Evolutionary conservation across 2,329 filamentous ascomycete species (phyloP), one percentile per base, ranked within the genome.

Genomic region (Septoria petroselini): DNA sequence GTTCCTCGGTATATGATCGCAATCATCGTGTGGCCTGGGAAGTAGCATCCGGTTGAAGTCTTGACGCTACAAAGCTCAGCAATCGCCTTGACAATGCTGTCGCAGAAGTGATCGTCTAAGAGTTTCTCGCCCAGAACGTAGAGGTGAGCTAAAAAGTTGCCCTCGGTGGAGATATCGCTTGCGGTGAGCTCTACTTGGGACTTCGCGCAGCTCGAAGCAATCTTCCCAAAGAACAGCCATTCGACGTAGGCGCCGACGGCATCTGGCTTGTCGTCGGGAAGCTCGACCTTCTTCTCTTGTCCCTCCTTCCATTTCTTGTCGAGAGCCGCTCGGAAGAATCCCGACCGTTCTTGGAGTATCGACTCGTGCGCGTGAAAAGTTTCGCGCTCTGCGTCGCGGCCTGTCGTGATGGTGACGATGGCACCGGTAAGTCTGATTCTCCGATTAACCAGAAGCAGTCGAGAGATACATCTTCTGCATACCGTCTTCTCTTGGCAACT

Each of bases 61-160:
- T 41, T 15, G 12, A 17, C 9, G 2, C 39, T 30, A 7, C 23
- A n/a, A 2, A 42, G 25, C 23, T 42, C 25, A 14, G 19, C 25
- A n/a, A 43, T 14, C 4, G 41, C 29, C 21, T 19, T 9, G 5
- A 34, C 19, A 2, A 18, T n/a, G 11, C 11, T 12, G 23, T 49
- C 39, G 31, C 47, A 43, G 25, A 49, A 49, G 3, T 21, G 6
- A 21, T 42, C 39, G 17, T 43, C 38, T 1, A 43, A 11, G 6
- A 49, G 7, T 12, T 49, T 49, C 6, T 49, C 47, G 12, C 47
- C 47, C 7, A 49, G 31, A 8, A 43, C 39, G 34, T 49, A 49
- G 1, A 49, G 39, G 12, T 35, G 11, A 4, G 35, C 19, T 8
- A 42, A 29, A 3, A 42, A 21, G 3, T 11, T 11, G 14, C 17